Conservation (phyloP, 306 rosid species). For the Begonia masoniana region DNA sequence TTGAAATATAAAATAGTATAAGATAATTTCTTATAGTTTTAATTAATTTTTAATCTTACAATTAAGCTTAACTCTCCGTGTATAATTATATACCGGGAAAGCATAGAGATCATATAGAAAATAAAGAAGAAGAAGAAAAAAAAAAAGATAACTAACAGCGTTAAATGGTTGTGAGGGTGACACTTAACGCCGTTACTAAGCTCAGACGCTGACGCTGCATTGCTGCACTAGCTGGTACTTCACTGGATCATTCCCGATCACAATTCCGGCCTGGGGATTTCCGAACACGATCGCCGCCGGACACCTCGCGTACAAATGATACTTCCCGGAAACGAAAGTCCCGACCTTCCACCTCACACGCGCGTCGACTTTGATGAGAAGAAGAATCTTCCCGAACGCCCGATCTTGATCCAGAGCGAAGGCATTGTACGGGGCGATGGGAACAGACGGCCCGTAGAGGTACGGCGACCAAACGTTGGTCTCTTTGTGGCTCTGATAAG, state of each 20-base stretch:
- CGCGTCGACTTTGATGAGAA: slow-evolving; percentile 45
- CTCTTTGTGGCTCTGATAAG: slow-evolving; percentile 78
- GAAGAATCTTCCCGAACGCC: slow-evolving; percentile 26
- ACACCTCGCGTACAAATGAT: slow-evolving; percentile 61
- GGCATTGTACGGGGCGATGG: slow-evolving; percentile 66
- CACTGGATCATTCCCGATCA: slow-evolving; percentile 39
- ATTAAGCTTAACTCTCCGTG: too few relatives aligned
- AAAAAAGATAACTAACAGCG: slow-evolving; percentile 5
- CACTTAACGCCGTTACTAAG: background rate
- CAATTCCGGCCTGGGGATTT: slow-evolving; percentile 13
- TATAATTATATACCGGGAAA: background rate
- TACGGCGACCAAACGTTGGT: slow-evolving; percentile 74
- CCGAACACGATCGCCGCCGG: slow-evolving; percentile 58
- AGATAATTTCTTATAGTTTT: too few relatives aligned
- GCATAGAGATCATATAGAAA: background rate
- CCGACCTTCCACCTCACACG: slow-evolving; percentile 86
- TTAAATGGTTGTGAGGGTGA: background rate
- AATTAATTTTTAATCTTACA: too few relatives aligned
- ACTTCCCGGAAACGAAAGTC: slow-evolving; percentile 45
- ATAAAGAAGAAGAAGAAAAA: background rate
- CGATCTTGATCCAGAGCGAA: slow-evolving; percentile 26
- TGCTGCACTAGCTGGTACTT: slow-evolving; percentile 53
- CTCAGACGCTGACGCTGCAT: slow-evolving; percentile 59
- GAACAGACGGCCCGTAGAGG: slow-evolving; percentile 45
- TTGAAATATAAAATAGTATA: too few relatives aligned